These are phyloP conservation scores for Beauveria rudraprayagi DNA, from an alignment of 2,329 filamentous ascomycete species.

Conservation along the genomic window DNA sequence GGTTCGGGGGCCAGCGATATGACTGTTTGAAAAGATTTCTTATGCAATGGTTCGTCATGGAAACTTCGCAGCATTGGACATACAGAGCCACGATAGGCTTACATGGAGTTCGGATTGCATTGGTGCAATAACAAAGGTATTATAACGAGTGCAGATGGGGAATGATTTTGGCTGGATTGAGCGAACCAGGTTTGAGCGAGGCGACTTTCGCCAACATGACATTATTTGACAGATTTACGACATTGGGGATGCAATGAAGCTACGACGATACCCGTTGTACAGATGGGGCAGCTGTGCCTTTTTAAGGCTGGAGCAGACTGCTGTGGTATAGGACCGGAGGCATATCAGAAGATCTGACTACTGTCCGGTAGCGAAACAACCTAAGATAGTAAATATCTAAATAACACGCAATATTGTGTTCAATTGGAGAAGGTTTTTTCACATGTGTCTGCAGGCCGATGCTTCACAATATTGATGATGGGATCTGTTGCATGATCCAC, in stretches of 20 bases:
- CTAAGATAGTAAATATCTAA: background rate
- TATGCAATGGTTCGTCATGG: background rate
- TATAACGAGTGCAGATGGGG: background rate
- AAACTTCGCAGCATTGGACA: slow-evolving; percentile 9
- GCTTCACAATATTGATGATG: background rate
- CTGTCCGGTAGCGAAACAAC: background rate
- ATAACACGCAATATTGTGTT: background rate
- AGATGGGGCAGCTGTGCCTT: no score
- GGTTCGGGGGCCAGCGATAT: slow-evolving; percentile 3
- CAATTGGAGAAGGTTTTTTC: no score
- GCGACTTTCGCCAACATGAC: slow-evolving; percentile 5
- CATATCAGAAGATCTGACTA: background rate
- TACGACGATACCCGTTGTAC: slow-evolving; percentile 9
- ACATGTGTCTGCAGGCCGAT: background rate
- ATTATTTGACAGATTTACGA: slow-evolving; percentile 8
- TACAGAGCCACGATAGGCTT: slow-evolving; percentile 1
- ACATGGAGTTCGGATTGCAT: slow-evolving; percentile 10
- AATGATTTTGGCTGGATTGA: slow-evolving; percentile 7
- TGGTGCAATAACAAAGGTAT: background rate
- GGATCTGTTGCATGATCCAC: no score
- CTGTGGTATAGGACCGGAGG: background rate
- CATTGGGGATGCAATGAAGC: background rate
- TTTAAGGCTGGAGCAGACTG: background rate
- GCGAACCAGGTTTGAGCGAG: slow-evolving; percentile 6
- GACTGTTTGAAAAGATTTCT: slow-evolving; percentile 1